Evolutionary conservation across 106 monocot species (phyloP), one percentile per base, ranked within the genome.

Genomic region (Phalaenopsis aphrodite): DNA sequence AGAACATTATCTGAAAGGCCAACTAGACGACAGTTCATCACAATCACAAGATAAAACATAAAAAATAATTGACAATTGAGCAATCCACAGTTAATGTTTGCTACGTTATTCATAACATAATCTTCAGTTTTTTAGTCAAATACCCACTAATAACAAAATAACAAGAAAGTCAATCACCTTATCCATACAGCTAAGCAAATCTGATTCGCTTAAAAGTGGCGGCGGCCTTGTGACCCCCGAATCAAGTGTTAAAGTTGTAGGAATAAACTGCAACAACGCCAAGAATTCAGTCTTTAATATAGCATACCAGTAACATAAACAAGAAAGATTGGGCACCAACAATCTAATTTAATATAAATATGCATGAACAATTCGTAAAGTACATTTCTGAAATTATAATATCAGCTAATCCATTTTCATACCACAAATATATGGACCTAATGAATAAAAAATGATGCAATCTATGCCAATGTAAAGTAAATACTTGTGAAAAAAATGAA

Each of bases 171-270:
- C 75, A 68, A 65, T 21, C 57, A 96, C 96, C 86, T 98, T 92
- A 78, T 94, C 98, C 98, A 98, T 98, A 82, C 94, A 89, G 78
- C 92, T 93, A 83, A 98, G 89, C 77, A 98, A 84, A 83, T 98
- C 98, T 58, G 94, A 91, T 89, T 98, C 98, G 86, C 91, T 92
- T 75, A 98, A 85, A 85, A 98, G 94, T 78, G 98, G 94, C n/a
- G 94, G 98, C 55, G 98, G 98, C 75, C 94, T 86, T 78, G 98
- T 98, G 56, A 92, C 81, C 43, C 98, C 98, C 46, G 94, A 85
- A 87, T 98, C 94, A 84, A 98, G 94, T 64, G 94, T 94, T 58
- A 98, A 84, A 43, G 79, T 79, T 77, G 92, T 92, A n/a, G 98
- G 92, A 49, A 98, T 49, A 94, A 98, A 94, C 94, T 98, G 91